Evolutionary conservation across 2,329 filamentous ascomycete genomes (phyloP), one percentile per base, ranked within the genome.

Genomic region (Penicillium psychrosexuale): DNA sequence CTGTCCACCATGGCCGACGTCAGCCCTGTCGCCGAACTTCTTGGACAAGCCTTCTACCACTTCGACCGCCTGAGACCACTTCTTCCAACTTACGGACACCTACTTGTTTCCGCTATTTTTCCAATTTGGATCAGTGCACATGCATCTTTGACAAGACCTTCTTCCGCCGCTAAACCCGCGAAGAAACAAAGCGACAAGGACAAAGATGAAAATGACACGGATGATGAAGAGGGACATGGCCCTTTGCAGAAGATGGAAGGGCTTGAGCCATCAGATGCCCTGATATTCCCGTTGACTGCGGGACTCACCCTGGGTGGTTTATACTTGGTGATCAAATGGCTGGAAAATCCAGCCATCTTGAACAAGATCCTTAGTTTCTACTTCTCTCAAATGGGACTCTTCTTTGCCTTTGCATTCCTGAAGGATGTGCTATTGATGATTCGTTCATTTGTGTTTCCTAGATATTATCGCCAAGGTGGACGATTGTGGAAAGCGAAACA

Each of bases 311-410:
- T 97, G 8, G 81, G 85, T 39, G 85, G 85, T 5, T 79, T 97
- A 12, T 97, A 97, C 77, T 87, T 92, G 65, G 79, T 96, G 56
- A 91, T 97, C 69, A 91, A 95, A 71, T 94, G 88, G 82, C 83
- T 97, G 52, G 80, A 93, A 61, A 90, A 96, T 66, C 87, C 91
- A 0, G 80, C 85, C 11, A 77, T 95, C 22, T 75, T 97, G 66
- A 97, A 93, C 77, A 89, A 87, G 72, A 82, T 95, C 37, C 77
- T 97, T 22, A 87, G 89, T 37, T 85, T 82, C 67, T 97, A 97
- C 77, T 92, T 96, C 74, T 89, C 89, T 3, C 72, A 84, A 55
- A 85, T 93, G 68, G 90, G 90, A 0, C 74, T 95, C n/a, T 86
- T 89, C 58, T 90, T 90, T 57, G 80, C 94, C 15, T 80, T 85